Base-by-base conservation (phyloP, 1,139 yeast species). In the Sugiyamaella pinicola region DNA sequence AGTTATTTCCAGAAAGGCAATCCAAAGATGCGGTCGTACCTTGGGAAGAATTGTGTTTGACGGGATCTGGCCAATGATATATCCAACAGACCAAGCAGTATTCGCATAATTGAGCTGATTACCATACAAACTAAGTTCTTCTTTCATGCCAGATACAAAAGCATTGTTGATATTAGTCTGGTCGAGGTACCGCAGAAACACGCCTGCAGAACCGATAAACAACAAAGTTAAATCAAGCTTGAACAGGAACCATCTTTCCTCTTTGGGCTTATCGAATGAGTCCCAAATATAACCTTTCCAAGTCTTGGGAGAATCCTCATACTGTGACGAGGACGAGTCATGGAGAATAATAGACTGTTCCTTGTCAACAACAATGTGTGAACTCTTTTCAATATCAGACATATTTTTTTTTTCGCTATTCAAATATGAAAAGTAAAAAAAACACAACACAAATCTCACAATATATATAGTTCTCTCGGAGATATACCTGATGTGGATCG, bases 81-180 rank as follows among this genome's bases (percentile, higher is more conserved):
- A 76, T 53, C 87, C 89, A 53, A 81, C 77, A 37, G 71, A 75
- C 66, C 78, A 83, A 66, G 82, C 69, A 17, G 80, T 81, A 60
- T 79, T 83, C 4, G 86, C 80, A 61, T 81, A 71, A 53, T 80
- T 83, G 67, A 80, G 78, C 62, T 84, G 85, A 57, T 82, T 83
- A 12, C 87, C 87, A 57, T 74, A 66, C 80, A 85, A 79, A 15
- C 75, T 72, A 42, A 64, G 57, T 48, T 66, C 69, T 12, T 51
- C 59, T 39, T 54, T 47, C 64, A 66, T 65, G 8, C 66, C 64
- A n/a, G 66, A 56, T 3, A 65, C 61, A 43, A 63, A 66, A 5
- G 69, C 69, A 40, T 66, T 65, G 44, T 54, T 62, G 43, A 65
- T 46, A 24, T 62, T 64, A 46, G 61, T 55, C 22, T 58, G 55